phyloP scores from a whole-genome alignment of 2,329 filamentous ascomycete species.

The Aspergillus brunneoviolaceus region DNA sequence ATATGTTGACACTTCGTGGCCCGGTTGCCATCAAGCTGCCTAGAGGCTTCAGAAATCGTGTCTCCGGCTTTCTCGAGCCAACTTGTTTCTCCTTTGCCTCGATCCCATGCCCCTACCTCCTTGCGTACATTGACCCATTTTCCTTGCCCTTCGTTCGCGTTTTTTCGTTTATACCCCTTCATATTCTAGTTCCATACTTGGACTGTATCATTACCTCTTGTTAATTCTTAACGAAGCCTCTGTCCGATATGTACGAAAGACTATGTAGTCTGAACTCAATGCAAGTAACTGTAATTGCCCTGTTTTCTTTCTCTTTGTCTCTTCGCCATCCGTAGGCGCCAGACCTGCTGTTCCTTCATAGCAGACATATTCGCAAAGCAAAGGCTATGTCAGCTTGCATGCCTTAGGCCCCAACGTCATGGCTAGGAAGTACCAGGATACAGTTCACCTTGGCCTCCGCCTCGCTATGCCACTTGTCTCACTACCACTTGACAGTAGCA shows the following conservation, averaged over 20 bases:
- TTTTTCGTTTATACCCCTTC: slow-evolving; percentile 24
- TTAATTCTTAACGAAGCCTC: slow-evolving; percentile 18
- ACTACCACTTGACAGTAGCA: neutral
- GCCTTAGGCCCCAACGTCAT: neutral
- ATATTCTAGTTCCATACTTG: slow-evolving; percentile 14
- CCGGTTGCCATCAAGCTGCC: neutral
- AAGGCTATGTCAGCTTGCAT: too few relatives aligned
- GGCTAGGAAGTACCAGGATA: neutral
- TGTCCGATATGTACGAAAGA: slow-evolving; percentile 12
- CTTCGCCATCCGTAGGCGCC: neutral
- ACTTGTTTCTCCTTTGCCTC: slow-evolving; percentile 8
- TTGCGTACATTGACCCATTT: slow-evolving; percentile 5
- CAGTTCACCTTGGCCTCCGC: neutral
- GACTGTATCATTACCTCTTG: slow-evolving; percentile 23
- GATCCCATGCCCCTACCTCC: slow-evolving; percentile 2
- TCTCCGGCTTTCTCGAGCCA: slow-evolving; percentile 5
- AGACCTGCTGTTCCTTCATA: neutral
- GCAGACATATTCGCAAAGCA: too few relatives aligned
- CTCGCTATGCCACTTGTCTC: neutral
- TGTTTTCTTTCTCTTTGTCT: neutral
- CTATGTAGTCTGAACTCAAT: neutral
- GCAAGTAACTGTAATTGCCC: neutral
- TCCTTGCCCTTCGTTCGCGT: slow-evolving; percentile 11
- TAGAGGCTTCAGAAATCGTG: neutral
- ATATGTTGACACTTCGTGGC: neutral